These are phyloP conservation scores for Rhododendron williamsianum DNA, from an alignment of 148 eudicot species.

Conservation along the genomic window DNA sequence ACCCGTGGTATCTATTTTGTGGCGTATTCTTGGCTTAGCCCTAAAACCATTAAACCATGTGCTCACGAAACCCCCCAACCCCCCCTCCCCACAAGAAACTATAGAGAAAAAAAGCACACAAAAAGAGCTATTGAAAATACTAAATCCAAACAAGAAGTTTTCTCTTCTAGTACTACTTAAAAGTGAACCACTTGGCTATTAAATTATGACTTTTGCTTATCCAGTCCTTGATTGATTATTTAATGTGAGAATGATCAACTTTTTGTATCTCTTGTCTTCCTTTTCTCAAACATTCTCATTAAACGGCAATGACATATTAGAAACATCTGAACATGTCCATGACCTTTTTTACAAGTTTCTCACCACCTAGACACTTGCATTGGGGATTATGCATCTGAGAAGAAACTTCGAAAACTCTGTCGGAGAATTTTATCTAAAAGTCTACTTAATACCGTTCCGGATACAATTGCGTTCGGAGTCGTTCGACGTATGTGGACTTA, in stretches of 20 bases:
- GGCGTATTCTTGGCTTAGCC: background rate
- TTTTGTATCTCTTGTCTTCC: conserved; percentile 19
- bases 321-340: conserved; percentile 8
- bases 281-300: conserved; percentile 16
- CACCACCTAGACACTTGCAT: conserved; percentile 1
- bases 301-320: background rate
- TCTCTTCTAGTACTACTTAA: background rate
- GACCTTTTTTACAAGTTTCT: background rate
- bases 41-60: background rate
- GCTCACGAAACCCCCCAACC: too few species aligned
- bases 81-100: too few species aligned
- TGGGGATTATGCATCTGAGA: background rate
- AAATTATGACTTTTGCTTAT: background rate
- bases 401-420: background rate
- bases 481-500: background rate
- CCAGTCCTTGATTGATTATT: background rate
- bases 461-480: background rate
- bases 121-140: background rate
- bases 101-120: background rate
- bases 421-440: background rate
- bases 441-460: background rate
- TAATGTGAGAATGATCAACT: background rate
- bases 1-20: background rate
- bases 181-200: background rate
- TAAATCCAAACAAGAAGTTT: background rate